Evolutionary conservation across 1,284 basidiomycete genomes (phyloP).

Genomic region (Cryptococcus amylolentus): DNA sequence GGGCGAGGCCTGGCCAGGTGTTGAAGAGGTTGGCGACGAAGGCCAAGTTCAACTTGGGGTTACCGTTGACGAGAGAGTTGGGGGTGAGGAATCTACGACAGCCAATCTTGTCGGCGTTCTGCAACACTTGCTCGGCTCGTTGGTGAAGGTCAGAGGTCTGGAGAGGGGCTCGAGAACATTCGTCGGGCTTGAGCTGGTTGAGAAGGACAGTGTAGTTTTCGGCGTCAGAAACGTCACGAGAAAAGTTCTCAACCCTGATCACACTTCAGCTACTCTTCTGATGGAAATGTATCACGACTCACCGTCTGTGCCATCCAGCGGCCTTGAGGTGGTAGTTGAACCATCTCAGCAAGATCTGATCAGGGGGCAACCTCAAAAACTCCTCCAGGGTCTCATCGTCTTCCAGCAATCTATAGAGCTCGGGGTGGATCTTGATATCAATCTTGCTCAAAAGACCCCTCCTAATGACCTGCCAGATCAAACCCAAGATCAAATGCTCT

Average conservation of each 20-base stretch:
- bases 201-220: constrained; percentile 97
- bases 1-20: constrained; percentile 88
- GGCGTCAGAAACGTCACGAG: constrained; percentile 88
- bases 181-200: constrained; percentile 89
- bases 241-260: constrained; percentile 89
- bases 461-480: constrained; percentile 98
- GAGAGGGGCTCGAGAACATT: constrained; percentile 88
- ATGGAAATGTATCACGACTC: constrained; percentile 16
- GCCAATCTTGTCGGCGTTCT: constrained; percentile 89
- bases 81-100: constrained; percentile 95
- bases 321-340: constrained; percentile 98
- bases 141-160: constrained; percentile 76
- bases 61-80: constrained; percentile 84
- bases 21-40: constrained; percentile 99
- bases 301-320: constrained; percentile 84
- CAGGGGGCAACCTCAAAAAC: constrained; percentile 85
- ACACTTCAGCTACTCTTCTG: constrained; percentile 3
- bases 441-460: constrained; percentile 89
- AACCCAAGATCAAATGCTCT: constrained; percentile 95
- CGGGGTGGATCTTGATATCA: constrained; percentile 96
- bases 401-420: constrained; percentile 90
- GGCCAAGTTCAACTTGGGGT: constrained; percentile 96
- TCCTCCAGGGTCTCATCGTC: constrained; percentile 97
- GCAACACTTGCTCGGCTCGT: constrained; percentile 85
- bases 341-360: constrained; percentile 95